phyloP scores from a whole-genome alignment of 2,329 filamentous ascomycete species.

The Chrysoporthe austroafricana region DNA sequence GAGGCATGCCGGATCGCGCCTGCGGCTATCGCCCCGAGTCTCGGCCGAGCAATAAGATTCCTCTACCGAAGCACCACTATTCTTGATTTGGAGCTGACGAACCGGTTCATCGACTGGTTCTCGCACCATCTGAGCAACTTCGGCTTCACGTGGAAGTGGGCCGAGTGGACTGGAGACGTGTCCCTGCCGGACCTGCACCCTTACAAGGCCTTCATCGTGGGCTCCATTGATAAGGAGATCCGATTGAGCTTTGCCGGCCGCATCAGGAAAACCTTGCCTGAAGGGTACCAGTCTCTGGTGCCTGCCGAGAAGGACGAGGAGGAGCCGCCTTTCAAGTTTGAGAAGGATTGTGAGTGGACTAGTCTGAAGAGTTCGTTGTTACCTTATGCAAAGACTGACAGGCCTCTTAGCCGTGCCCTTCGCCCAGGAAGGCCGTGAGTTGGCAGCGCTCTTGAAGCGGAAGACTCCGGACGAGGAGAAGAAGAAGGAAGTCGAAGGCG shows the following conservation, averaged over 20 bases:
- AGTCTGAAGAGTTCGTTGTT: not conserved
- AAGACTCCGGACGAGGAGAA: conserved; percentile 79
- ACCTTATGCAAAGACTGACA: conserved; percentile 58
- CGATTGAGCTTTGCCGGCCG: conserved; percentile 94
- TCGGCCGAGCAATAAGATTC: conserved; percentile 90
- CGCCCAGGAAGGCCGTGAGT: conserved; percentile 78
- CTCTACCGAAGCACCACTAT: conserved; percentile 81
- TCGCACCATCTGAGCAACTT: conserved; percentile 98
- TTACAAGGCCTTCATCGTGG: conserved; percentile 90
- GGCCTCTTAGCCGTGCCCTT: conserved; percentile 72
- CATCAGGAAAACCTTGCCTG: conserved; percentile 90
- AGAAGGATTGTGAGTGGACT: conserved; percentile 65
- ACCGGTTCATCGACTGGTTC: conserved; percentile 97
- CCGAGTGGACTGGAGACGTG: conserved; percentile 91
- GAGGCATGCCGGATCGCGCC: conserved; percentile 96
- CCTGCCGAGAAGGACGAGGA: conserved; percentile 90
- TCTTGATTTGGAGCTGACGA: conserved; percentile 84
- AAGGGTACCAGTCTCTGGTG: conserved; percentile 82
- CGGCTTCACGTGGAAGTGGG: conserved; percentile 99
- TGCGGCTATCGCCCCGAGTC: conserved; percentile 90
- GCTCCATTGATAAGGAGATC: conserved; percentile 94
- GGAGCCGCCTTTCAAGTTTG: conserved; percentile 93
- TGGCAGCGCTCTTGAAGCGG: conserved; percentile 77
- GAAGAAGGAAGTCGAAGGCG: conserved; percentile 82
- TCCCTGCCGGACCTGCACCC: conserved; percentile 77